phyloP scores from a whole-genome alignment of 768 basidiomycete genomes.

The Suillus subluteus region DNA sequence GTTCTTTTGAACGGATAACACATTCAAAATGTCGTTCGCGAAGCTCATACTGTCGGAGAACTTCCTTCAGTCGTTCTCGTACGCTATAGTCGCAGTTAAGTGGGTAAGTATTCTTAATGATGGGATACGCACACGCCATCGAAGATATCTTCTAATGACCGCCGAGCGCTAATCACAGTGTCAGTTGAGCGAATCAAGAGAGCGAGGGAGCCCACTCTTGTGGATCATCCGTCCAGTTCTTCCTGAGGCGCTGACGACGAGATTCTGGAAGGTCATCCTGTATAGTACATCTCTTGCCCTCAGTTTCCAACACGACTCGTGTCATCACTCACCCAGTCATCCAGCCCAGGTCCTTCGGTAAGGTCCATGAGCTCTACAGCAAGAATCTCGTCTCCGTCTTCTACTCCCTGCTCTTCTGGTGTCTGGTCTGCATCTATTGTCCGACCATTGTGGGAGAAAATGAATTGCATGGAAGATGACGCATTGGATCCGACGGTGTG shows the following conservation, averaged over 20 bases:
- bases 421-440: slow-evolving; percentile 81
- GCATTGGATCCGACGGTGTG: slow-evolving; percentile 43
- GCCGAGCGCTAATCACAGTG: slow-evolving; percentile 56
- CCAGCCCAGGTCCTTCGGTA: slow-evolving; percentile 66
- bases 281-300: slow-evolving; percentile 12
- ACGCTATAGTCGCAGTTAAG: slow-evolving; percentile 48
- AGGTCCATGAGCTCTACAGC: slow-evolving; percentile 92
- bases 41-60: slow-evolving; percentile 86
- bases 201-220: slow-evolving; percentile 56
- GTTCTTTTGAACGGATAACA: slow-evolving; percentile 88
- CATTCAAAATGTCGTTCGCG: slow-evolving; percentile 93
- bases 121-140: slow-evolving; percentile 71
- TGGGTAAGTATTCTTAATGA: slow-evolving; percentile 10
- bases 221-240: slow-evolving; percentile 80
- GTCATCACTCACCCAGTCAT: slow-evolving; percentile 58
- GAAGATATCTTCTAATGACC: slow-evolving; percentile 81
- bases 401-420: slow-evolving; percentile 85
- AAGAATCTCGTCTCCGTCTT: slow-evolving; percentile 86
- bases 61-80: slow-evolving; percentile 84
- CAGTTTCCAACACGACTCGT: slow-evolving; percentile 4
- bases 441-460: slow-evolving; percentile 84
- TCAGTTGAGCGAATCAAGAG: slow-evolving; percentile 8
- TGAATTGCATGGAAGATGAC: slow-evolving; percentile 67
- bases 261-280: slow-evolving; percentile 71
- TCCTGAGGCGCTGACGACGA: slow-evolving; percentile 71